Conservation (phyloP, 129 eudicot species). For the Cynara cardunculus region DNA sequence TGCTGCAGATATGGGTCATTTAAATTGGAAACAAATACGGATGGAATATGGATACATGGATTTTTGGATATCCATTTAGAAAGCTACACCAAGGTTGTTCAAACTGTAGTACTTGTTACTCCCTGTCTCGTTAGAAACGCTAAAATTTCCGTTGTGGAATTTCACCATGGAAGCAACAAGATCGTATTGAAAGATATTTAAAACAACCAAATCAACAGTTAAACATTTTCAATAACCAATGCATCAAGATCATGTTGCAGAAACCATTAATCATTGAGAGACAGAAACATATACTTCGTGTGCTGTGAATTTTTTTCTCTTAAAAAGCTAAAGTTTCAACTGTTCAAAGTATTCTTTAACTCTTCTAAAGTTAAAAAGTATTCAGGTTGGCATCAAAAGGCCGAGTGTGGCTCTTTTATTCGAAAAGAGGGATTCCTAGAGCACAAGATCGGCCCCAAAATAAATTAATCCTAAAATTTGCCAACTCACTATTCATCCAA, state of each 20-base stretch:
- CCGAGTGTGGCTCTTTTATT: background rate
- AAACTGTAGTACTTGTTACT: background rate
- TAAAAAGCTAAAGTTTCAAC: background rate
- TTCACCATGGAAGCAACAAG: background rate
- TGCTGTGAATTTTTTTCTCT: background rate
- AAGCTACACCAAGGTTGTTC: background rate
- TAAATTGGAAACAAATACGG: too few relatives aligned
- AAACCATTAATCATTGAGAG: background rate
- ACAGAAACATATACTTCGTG: background rate
- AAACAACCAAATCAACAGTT: background rate
- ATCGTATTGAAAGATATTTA: background rate
- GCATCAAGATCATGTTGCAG: background rate
- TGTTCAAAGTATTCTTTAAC: background rate
- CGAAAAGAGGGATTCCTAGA: conserved; percentile 4
- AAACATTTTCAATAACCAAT: background rate
- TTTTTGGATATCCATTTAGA: background rate
- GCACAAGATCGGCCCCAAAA: background rate
- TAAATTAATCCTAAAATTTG: background rate
- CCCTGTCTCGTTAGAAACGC: background rate
- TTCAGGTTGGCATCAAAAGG: background rate
- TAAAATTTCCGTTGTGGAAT: background rate
- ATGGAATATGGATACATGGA: background rate
- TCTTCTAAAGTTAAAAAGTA: background rate
- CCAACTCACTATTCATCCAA: background rate
- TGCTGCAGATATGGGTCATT: background rate